Conservation (phyloP, 2,329 filamentous ascomycete species). For the Epicoccum nigrum region DNA sequence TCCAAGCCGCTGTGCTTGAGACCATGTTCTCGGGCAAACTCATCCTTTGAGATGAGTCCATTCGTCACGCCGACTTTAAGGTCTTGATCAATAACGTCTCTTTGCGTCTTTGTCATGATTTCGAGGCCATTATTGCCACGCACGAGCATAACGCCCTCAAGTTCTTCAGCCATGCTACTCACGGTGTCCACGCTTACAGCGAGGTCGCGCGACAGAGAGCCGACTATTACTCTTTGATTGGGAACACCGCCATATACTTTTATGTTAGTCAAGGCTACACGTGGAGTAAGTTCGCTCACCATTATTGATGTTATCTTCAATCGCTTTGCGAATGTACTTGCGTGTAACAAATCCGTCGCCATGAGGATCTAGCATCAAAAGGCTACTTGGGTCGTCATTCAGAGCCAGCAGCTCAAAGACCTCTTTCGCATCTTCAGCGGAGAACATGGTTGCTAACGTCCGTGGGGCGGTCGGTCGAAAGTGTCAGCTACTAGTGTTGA, state of each 20-base stretch:
- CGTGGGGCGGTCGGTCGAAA: neutral
- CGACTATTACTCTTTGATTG: constrained; percentile 22
- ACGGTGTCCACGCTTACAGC: constrained; percentile 30
- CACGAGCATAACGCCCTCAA: constrained; percentile 25
- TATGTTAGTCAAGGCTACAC: constrained; percentile 1
- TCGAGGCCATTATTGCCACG: constrained; percentile 30
- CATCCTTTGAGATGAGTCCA: constrained; percentile 24
- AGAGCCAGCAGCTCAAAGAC: constrained; percentile 32
- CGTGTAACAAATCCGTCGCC: constrained; percentile 38
- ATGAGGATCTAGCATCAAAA: constrained; percentile 28
- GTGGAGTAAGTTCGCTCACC: constrained; percentile 5
- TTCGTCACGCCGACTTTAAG: constrained; percentile 14
- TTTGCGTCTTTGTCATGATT: constrained; percentile 33
- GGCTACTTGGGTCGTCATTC: constrained; percentile 16
- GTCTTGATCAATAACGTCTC: constrained; percentile 22
- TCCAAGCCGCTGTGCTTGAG: constrained; percentile 33
- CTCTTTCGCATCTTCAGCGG: constrained; percentile 39
- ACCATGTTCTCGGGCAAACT: constrained; percentile 28
- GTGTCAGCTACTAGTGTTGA: neutral
- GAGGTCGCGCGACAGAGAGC: constrained; percentile 24
- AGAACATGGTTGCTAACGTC: constrained; percentile 37
- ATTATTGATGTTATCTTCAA: constrained; percentile 27
- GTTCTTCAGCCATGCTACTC: constrained; percentile 26
- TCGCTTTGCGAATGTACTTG: constrained; percentile 25
- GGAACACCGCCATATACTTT: constrained; percentile 5